Evolutionary conservation across 495 filamentous ascomycete genomes (phyloP), one percentile per base, ranked within the genome.

Genomic region (Hypomontagnella monticulosa): DNA sequence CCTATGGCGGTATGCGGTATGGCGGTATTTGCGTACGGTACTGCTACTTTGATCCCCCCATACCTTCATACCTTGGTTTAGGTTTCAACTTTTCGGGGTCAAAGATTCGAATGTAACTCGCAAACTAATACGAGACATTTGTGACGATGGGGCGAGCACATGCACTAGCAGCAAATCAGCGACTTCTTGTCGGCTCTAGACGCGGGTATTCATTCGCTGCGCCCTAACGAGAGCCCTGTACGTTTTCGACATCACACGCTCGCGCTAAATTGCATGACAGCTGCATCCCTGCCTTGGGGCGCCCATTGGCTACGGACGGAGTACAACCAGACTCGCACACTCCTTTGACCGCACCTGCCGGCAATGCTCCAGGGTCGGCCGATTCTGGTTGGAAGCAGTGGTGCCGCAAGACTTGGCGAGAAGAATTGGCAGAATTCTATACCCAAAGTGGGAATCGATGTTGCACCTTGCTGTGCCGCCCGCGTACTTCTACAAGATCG

Each of bases 241-340:
- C 61, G 40, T 62, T 69, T 65, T 73, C 71, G 66, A 71, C 60
- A 71, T 70, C 66, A 70, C 73, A 73, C 75, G 67, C 72, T 71
- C 75, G 75, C 75, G 73, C 71, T 74, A 80, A 73, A 77, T 77
- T 75, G 72, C 72, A 79, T 75, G 71, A 76, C 68, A 67, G 69
- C 58, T 66, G 41, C 57, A 64, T 67, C 77, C 78, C 73, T 77
- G 76, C 75, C 68, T 40, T 16, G 18, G 51, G 33, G 36, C 48
- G 51, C 66, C 72, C 61, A 80, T 80, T 80, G 76, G 78, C 32
- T 54, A 38, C 43, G 52, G 51, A 38, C 48, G 47, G 49, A 52
- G 56, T 54, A 52, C 69, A 63, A 62, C 63, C 52, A 75, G 73
- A 73, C 67, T 65, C 47, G 36, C 52, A 63, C 66, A 69, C 68